These are phyloP conservation scores for Sclerotinia subarctica DNA, from an alignment of 2,329 filamentous ascomycete species.

Conservation along the genomic window DNA sequence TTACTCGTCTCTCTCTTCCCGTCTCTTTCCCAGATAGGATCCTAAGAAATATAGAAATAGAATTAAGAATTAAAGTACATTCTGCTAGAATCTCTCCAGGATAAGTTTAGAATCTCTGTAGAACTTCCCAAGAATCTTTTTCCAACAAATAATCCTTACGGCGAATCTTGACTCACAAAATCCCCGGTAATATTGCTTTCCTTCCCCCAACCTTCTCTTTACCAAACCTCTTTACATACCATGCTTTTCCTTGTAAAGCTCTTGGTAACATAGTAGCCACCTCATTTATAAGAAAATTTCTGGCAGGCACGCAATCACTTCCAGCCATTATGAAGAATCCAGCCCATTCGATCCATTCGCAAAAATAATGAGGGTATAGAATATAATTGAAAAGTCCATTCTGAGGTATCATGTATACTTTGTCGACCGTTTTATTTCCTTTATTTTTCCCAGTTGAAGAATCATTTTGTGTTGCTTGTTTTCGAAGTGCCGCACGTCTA, in stretches of 20 bases:
- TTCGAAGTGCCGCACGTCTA: slow-evolving; percentile 62
- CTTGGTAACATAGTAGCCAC: slow-evolving; percentile 85
- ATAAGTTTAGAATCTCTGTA: background rate
- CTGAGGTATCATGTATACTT: slow-evolving; percentile 83
- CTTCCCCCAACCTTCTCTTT: slow-evolving; percentile 71
- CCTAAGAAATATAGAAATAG: background rate
- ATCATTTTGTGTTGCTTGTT: slow-evolving; percentile 49
- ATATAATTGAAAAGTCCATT: slow-evolving; percentile 79
- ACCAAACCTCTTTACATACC: slow-evolving; percentile 89
- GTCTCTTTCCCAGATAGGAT: background rate
- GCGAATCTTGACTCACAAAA: slow-evolving; percentile 30
- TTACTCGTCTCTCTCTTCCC: background rate
- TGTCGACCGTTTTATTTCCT: slow-evolving; percentile 53
- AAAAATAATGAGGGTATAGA: slow-evolving; percentile 90
- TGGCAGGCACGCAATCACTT: slow-evolving; percentile 66
- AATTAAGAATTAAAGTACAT: background rate
- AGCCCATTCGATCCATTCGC: slow-evolving; percentile 94
- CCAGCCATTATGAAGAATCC: slow-evolving; percentile 80
- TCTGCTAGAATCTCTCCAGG: background rate
- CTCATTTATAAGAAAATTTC: slow-evolving; percentile 82
- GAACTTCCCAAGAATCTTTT: background rate
- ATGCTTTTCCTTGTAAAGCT: slow-evolving; percentile 73
- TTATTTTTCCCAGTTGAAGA: slow-evolving; percentile 21
- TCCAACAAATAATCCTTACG: background rate
- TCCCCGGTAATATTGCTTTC: slow-evolving; percentile 67